Evolutionary conservation across 2,329 filamentous ascomycete species (phyloP).

Genomic region (Rhytidhysteron rufulum): DNA sequence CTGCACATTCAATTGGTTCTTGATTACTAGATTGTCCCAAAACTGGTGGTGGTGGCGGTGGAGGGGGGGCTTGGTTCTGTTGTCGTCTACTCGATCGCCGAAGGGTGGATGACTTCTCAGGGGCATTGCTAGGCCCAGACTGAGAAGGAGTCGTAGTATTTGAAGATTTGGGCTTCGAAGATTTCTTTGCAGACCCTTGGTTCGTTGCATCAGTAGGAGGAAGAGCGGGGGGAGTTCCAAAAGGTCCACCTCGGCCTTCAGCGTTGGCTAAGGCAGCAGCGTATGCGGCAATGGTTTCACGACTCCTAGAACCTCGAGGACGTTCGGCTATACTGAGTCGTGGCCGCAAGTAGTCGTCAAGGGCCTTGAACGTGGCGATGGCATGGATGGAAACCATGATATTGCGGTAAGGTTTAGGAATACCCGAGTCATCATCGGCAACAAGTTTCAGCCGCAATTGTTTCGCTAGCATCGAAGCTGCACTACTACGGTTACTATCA

Average conservation of each 20-base stretch:
- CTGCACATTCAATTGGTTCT: constrained; percentile 82
- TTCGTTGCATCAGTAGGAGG: constrained; percentile 30
- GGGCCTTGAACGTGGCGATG: constrained; percentile 93
- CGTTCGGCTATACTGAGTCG: constrained; percentile 79
- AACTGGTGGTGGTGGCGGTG: constrained; percentile 48
- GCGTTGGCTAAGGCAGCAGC: constrained; percentile 66
- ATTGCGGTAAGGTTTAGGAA: constrained; percentile 81
- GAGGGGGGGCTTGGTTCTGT: constrained; percentile 45
- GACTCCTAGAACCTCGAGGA: constrained; percentile 57
- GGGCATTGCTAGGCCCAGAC: constrained; percentile 41
- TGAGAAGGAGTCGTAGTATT: constrained; percentile 42
- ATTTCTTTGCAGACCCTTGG: constrained; percentile 23
- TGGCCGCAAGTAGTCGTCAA: constrained; percentile 93
- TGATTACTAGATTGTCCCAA: constrained; percentile 21
- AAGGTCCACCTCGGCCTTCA: constrained; percentile 28
- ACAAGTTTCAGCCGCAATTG: constrained; percentile 86
- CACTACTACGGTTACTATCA: constrained; percentile 84
- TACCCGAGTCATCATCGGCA: constrained; percentile 85
- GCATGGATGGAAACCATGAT: constrained; percentile 99
- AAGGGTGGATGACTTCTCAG: constrained; percentile 54
- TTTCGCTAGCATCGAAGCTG: constrained; percentile 93
- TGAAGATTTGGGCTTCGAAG: constrained; percentile 26
- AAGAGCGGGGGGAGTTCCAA: constrained; percentile 31
- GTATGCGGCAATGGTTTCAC: constrained; percentile 69
- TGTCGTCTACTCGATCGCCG: constrained; percentile 62